Percentiles rank a stretch among this genome's conserved stretches.
Evolutionary conservation across 1,139 yeast species (phyloP).

Genomic region (Magnusiomyces tetraspermus): DNA sequence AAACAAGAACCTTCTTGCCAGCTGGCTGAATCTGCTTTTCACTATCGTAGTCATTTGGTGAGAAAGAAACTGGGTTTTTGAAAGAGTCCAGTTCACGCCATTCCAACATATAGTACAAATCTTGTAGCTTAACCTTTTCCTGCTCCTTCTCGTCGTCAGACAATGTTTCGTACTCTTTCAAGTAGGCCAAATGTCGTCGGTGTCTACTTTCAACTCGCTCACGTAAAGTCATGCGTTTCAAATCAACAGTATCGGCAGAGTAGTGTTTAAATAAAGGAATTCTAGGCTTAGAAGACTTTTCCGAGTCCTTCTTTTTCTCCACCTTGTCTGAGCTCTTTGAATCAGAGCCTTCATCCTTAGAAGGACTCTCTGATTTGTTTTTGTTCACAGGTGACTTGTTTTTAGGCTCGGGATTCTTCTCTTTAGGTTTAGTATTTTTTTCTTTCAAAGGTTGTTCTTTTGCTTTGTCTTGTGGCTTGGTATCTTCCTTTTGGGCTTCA

Average conservation of each 20-base stretch:
- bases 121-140: conserved; percentile 7
- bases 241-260: neutral
- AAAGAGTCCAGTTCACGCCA: conserved; percentile 10
- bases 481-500: too few relatives aligned
- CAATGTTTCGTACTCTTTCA: neutral
- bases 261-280: neutral
- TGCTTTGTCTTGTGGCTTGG: too few relatives aligned
- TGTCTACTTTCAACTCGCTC: conserved; percentile 10
- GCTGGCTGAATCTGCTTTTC: conserved; percentile 6
- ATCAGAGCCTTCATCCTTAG: too few relatives aligned
- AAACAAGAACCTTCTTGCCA: conserved; percentile 24
- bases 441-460: too few relatives aligned
- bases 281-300: too few relatives aligned
- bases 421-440: too few relatives aligned
- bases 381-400: too few relatives aligned
- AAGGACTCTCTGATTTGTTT: too few relatives aligned
- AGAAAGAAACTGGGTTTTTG: conserved; percentile 3
- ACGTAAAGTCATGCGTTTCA: neutral
- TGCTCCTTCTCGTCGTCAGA: conserved; percentile 2
- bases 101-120: conserved; percentile 6
- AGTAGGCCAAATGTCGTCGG: conserved; percentile 8
- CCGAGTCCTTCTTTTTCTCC: too few relatives aligned
- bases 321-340: too few relatives aligned
- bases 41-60: conserved; percentile 6
- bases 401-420: too few relatives aligned